These are phyloP conservation scores for Cerrena zonata DNA, from an alignment of 1,284 basidiomycete genomes.

Conservation along the genomic window DNA sequence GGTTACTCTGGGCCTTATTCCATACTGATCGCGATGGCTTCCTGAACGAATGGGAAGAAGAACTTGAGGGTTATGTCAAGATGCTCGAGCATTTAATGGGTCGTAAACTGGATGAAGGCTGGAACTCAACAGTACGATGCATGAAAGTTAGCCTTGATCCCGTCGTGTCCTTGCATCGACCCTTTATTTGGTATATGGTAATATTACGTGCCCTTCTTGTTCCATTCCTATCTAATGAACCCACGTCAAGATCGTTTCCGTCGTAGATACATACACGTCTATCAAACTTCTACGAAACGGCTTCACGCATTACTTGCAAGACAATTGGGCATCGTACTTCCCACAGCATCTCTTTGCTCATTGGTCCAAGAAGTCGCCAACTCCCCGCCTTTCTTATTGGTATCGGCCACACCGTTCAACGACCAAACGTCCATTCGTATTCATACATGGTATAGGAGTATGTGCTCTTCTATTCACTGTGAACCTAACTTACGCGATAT, in stretches of 20 bases:
- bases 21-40: slow-evolving; percentile 26
- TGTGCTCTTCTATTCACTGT: slow-evolving; percentile 17
- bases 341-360: slow-evolving; percentile 46
- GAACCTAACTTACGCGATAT: background rate
- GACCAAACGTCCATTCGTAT: slow-evolving; percentile 48
- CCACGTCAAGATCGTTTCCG: slow-evolving; percentile 43
- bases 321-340: slow-evolving; percentile 38
- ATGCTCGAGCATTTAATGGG: slow-evolving; percentile 35
- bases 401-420: slow-evolving; percentile 48
- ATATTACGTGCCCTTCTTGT: slow-evolving; percentile 19
- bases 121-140: slow-evolving; percentile 32
- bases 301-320: slow-evolving; percentile 48
- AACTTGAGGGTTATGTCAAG: slow-evolving; percentile 41
- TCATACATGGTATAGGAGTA: slow-evolving; percentile 64
- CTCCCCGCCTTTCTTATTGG: slow-evolving; percentile 52
- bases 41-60: slow-evolving; percentile 41
- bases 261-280: slow-evolving; percentile 43
- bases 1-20: slow-evolving; percentile 64
- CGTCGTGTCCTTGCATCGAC: slow-evolving; percentile 47
- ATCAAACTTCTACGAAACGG: slow-evolving; percentile 36
- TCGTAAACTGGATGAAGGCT: slow-evolving; percentile 34
- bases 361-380: slow-evolving; percentile 36
- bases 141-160: slow-evolving; percentile 55
- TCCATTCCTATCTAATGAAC: background rate
- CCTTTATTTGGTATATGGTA: slow-evolving; percentile 59